Evolutionary conservation across 495 filamentous ascomycete species (phyloP).

Genomic region (Saxispiralis lemnorum): DNA sequence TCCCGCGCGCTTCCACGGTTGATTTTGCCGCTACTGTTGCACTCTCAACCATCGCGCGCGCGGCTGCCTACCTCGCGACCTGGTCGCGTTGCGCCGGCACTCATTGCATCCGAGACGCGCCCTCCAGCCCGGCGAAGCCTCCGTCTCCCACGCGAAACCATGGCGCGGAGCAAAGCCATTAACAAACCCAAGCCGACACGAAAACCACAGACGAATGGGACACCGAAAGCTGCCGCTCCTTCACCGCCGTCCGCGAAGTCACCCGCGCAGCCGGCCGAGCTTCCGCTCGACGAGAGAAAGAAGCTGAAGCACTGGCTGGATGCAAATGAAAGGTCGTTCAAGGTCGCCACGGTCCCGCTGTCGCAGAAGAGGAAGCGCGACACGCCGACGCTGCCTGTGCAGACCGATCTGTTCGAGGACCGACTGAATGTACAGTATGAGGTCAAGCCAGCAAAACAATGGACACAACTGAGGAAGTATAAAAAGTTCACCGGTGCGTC

Average conservation of each 20-base stretch:
- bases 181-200: neutral
- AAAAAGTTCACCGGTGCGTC: constrained; percentile 20
- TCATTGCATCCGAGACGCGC: too few relatives aligned
- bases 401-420: constrained; percentile 9
- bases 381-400: neutral
- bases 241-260: constrained; percentile 3
- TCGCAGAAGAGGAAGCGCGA: constrained; percentile 11
- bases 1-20: too few relatives aligned
- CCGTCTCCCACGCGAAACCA: neutral
- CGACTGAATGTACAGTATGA: constrained; percentile 10
- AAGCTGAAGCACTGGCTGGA: constrained; percentile 9
- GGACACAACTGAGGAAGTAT: constrained; percentile 18
- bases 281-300: constrained; percentile 7
- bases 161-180: constrained; percentile 5
- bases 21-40: too few relatives aligned
- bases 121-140: too few relatives aligned
- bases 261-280: constrained; percentile 6
- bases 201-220: neutral
- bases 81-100: too few relatives aligned
- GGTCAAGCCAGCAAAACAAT: constrained; percentile 11
- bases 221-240: neutral
- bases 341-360: constrained; percentile 1
- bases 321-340: constrained; percentile 12
- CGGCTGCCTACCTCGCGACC: too few relatives aligned
- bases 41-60: too few relatives aligned